Percentiles rank a stretch among this genome's conserved stretches.
Conservation (phyloP, 2,329 filamentous ascomycete genomes). For the Fusarium caatingaense region DNA sequence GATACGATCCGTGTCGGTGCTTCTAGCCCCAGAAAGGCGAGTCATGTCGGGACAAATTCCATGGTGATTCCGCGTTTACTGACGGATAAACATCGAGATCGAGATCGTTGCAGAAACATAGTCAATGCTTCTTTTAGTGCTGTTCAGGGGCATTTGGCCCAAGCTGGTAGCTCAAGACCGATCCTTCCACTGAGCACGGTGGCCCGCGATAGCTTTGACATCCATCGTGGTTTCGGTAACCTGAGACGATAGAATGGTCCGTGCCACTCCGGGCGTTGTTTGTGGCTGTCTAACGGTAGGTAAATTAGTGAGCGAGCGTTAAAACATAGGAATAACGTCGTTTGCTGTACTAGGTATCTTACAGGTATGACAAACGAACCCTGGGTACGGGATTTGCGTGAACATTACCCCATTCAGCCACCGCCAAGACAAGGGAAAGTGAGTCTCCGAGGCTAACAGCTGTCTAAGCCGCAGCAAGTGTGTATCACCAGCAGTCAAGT, state of each 20-base stretch:
- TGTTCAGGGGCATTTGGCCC: conserved; percentile 9
- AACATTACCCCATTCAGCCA: not conserved
- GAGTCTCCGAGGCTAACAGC: not conserved
- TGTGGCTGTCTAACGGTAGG: not conserved
- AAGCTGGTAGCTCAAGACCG: conserved; percentile 9
- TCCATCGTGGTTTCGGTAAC: conserved; percentile 4
- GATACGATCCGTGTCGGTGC: conserved; percentile 7
- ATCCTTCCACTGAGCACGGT: conserved; percentile 12
- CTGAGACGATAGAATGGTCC: conserved; percentile 33
- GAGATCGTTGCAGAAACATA: conserved; percentile 22
- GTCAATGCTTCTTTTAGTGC: conserved; percentile 8
- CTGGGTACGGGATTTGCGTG: not conserved
- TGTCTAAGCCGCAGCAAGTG: conserved; percentile 2
- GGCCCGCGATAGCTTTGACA: conserved; percentile 7
- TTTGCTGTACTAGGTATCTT: not conserved
- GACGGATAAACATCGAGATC: conserved; percentile 14
- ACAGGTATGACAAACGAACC: not conserved
- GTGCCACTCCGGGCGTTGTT: conserved; percentile 19
- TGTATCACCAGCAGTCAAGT: not conserved
- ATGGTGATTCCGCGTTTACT: conserved; percentile 15
- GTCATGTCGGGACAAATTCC: conserved; percentile 17
- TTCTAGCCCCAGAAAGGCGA: conserved; percentile 2
- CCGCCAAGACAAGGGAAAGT: not conserved
- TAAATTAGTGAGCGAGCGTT: conserved; percentile 1
- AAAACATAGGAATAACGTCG: not conserved